A percentile compares a stretch with the other conserved stretches of the same genome.
phyloP scores from a whole-genome alignment of 2,329 filamentous ascomycete genomes.

The Fusarium udum region DNA sequence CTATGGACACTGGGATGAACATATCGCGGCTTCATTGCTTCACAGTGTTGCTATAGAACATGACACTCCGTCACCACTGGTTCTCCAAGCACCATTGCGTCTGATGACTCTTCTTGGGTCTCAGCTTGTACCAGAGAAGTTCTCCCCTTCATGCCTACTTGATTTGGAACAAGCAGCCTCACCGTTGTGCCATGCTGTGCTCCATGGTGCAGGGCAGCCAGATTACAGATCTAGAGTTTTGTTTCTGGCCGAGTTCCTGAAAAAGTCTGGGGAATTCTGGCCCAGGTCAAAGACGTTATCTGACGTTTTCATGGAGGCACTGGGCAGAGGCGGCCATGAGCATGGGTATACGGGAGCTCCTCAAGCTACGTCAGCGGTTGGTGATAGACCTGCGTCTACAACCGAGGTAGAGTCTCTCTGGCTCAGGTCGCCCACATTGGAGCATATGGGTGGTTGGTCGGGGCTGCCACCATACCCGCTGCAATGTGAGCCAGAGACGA shows the following conservation, averaged over 20 bases:
- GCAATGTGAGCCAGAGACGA: neutral
- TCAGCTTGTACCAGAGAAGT: conserved; percentile 25
- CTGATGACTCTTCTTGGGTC: conserved; percentile 31
- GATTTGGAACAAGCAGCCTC: conserved; percentile 21
- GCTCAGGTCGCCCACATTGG: neutral
- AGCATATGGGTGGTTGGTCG: neutral
- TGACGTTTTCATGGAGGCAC: neutral
- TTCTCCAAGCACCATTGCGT: conserved; percentile 29
- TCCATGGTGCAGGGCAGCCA: neutral
- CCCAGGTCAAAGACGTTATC: conserved; percentile 17
- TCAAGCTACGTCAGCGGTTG: neutral
- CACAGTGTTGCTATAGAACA: neutral
- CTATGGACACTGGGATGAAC: neutral
- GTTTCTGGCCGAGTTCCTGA: conserved; percentile 22
- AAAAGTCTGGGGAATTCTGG: conserved; percentile 37
- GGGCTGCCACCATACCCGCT: neutral
- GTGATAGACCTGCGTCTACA: neutral
- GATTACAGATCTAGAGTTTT: conserved; percentile 15
- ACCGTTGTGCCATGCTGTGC: conserved; percentile 20
- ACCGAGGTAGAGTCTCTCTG: neutral
- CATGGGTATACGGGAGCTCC: neutral
- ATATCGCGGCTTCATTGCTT: neutral
- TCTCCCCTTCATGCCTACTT: conserved; percentile 38
- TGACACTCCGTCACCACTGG: neutral
- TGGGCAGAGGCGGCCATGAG: neutral